These are phyloP conservation scores for Camellia granthamiana DNA, from an alignment of 148 eudicot species.

Conservation along the genomic window DNA sequence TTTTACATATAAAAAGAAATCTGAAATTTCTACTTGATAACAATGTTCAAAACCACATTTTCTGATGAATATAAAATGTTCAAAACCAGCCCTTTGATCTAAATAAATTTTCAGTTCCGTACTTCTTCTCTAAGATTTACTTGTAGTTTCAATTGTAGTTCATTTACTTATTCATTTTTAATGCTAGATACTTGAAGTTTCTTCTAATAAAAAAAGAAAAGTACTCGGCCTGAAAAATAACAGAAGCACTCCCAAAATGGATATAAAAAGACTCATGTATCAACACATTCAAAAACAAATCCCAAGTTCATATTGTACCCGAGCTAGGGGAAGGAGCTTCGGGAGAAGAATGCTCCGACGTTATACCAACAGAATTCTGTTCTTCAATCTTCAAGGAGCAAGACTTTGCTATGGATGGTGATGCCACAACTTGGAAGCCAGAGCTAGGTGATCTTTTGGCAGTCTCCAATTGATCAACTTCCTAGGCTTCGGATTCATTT, in stretches of 20 bases:
- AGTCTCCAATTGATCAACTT: conserved; percentile 27
- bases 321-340: conserved; percentile 75
- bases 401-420: conserved; percentile 38
- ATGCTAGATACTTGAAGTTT: neutral
- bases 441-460: conserved; percentile 33
- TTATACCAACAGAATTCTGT: conserved; percentile 25
- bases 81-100: neutral
- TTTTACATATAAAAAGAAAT: no score
- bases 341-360: conserved; percentile 34
- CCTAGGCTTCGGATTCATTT: conserved; percentile 25
- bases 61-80: neutral
- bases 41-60: neutral
- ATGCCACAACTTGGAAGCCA: conserved; percentile 34
- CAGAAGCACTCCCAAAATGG: neutral
- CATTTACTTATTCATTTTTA: neutral
- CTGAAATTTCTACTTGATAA: no score
- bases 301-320: conserved; percentile 36
- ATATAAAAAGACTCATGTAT: neutral
- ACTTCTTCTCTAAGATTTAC: neutral
- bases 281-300: neutral
- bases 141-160: no score
- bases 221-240: neutral
- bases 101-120: neutral
- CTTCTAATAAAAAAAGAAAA: neutral
- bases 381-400: conserved; percentile 37